Evolutionary conservation across 2,329 filamentous ascomycete genomes (phyloP), one percentile per base, ranked within the genome.

Genomic region (Magnaporthiopsis incrustans): DNA sequence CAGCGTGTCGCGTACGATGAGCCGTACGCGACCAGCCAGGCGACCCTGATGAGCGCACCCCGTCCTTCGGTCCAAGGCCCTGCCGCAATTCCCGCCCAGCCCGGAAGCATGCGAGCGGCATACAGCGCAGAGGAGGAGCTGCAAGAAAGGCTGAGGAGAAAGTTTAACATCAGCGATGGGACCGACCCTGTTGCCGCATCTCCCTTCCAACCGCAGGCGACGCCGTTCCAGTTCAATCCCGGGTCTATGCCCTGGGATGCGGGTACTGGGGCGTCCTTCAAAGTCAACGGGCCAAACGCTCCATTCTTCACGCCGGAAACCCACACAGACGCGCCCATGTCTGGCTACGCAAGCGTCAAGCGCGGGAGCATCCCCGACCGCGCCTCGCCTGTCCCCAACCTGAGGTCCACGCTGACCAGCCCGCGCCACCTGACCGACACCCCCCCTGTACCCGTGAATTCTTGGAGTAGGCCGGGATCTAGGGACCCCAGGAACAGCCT

Each of bases 211-310:
- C 3, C 65, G 66, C 3, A 65, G 64, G 33, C 77, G 77, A 27
- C 33, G 62, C 72, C 76, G 7, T 82, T 82, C 68, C 78, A 80
- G 66, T 72, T 79, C 66, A 82, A 83, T 66, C 78, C 81, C 1
- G 75, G 72, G 10, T 79, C 79, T 6, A 77, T 80, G 67, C 67
- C 79, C 3, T 84, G 82, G 81, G 70, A 71, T 61, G 67, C 62
- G 60, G 76, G 61, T 76, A 53, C 50, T 27, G 56, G 38, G 44
- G 15, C 60, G 50, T 5, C 56, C 25, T 57, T 57, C 32, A 58
- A 58, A 27, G 35, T 27, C 44, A 56, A 56, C n/a, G 61, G 61
- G 33, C 8, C 44, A 25, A 53, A 25, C 44, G 44, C 11, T 53
- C 44, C 44, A 25, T 63, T 44, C 44, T 26, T 53, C 44, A 27